Conservation (phyloP, 1,284 basidiomycete species). For the Sporisorium graminicola region DNA sequence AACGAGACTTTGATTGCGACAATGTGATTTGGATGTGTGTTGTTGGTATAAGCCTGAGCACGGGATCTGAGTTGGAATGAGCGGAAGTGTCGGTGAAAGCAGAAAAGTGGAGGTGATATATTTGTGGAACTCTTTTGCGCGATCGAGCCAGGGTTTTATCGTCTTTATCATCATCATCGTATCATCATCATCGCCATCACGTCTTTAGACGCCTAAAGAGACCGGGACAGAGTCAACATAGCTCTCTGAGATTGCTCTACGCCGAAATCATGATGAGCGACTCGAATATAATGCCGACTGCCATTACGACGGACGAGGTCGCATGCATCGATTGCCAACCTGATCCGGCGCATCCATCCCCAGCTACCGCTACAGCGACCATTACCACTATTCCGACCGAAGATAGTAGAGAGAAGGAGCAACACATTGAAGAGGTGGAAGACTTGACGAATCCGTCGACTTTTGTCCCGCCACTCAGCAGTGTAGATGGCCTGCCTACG, state of each 20-base stretch:
- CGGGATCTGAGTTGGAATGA: not conserved
- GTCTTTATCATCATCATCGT: not conserved
- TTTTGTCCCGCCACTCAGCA: slow-evolving; percentile 21
- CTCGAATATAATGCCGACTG: not conserved
- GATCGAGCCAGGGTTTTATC: not conserved
- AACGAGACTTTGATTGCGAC: no score
- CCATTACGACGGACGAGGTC: not conserved
- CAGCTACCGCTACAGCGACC: not conserved
- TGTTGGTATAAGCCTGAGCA: not conserved
- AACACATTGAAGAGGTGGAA: slow-evolving; percentile 6
- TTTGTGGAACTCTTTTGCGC: not conserved
- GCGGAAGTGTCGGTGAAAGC: not conserved
- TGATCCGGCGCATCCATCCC: not conserved
- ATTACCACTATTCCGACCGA: not conserved
- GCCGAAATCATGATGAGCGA: not conserved
- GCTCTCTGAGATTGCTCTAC: not conserved
- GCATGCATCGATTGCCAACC: slow-evolving; percentile 28
- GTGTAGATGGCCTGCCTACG: slow-evolving; percentile 1
- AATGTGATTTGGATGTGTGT: no score
- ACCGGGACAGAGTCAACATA: no score
- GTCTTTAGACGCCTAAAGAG: no score
- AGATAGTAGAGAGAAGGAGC: not conserved
- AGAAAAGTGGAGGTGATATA: not conserved
- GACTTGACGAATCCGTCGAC: slow-evolving; percentile 30
- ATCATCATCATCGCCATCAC: no score